Percentiles rank a stretch among this genome's conserved stretches.
Conservation (phyloP, 2,329 filamentous ascomycete genomes). For the Myriosclerotinia duriaeana region DNA sequence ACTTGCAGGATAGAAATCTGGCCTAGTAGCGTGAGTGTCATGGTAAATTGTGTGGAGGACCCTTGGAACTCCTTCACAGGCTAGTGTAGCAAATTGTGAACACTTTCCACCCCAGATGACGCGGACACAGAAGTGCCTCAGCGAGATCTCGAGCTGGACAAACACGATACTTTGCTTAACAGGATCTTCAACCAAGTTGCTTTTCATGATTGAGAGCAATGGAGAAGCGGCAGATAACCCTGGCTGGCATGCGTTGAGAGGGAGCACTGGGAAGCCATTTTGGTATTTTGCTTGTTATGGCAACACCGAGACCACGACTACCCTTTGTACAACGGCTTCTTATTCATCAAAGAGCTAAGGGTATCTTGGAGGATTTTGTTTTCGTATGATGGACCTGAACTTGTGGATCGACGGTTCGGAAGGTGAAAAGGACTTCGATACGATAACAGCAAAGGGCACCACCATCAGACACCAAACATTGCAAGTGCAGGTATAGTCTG, state of each 20-base stretch:
- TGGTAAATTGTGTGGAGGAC: too few relatives aligned
- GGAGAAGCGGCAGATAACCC: too few relatives aligned
- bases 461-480: background rate
- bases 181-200: too few relatives aligned
- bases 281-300: background rate
- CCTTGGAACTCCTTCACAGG: too few relatives aligned
- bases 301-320: background rate
- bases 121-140: conserved; percentile 61
- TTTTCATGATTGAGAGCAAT: background rate
- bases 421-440: background rate
- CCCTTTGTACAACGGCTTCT: background rate
- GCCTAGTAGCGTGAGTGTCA: too few relatives aligned
- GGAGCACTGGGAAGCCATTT: background rate
- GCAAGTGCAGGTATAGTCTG: background rate
- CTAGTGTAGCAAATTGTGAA: too few relatives aligned
- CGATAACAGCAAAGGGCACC: background rate
- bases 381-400: too few relatives aligned
- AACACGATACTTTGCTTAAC: background rate
- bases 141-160: background rate
- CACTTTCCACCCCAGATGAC: conserved; percentile 56
- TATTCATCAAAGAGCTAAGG: background rate
- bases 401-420: background rate
- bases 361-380: too few relatives aligned
- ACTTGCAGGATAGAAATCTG: too few relatives aligned
- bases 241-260: too few relatives aligned